Base-by-base conservation (phyloP, 768 basidiomycete species). In the Rhodosporidiobolus sp. region DNA sequence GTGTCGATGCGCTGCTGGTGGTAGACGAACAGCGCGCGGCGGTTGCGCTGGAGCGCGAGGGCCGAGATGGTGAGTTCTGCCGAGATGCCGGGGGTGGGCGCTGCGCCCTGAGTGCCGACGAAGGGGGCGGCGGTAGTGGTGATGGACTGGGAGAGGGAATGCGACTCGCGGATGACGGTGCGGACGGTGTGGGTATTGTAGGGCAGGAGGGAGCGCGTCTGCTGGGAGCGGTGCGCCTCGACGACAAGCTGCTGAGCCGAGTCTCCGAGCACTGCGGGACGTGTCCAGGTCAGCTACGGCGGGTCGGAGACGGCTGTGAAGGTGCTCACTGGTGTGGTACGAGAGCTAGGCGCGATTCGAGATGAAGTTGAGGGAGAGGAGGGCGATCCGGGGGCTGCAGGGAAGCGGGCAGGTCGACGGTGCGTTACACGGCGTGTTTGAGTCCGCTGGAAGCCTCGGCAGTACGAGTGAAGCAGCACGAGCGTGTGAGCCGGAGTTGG, bases 1-100 rank as follows among this genome's bases (percentile, higher is more conserved):
- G 88, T 87, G 79, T 92, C 89, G 50, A 92, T 82, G 66, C 95
- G 86, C 82, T 94, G 92, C 34, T 86, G 83, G 81, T 97, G 92
- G 82, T 98, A 99, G 0, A 92, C 93, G 56, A 97, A 86, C 7
- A 98, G 85, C 80, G 92, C 93, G n/a, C 96, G 89, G 81, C 95
- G 96, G 84, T 98, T 96, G 73, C 94, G 87, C 52, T 88, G 84
- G 77, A 95, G 89, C 49, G 91, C 88, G 14, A 94, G 91, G 81
- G 95, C 92, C 79, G 90, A 88, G 78, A 97, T 87, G 77, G 92
- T 86, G 72, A 94, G 83, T 28, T 88, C 67, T n/a, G 67, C 74
- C 17, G 66, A 69, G 32, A 61, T 58, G 35, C 68, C 71, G 0
- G 32, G 62, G 20, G 64, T 64, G 35, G 74, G 70, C 4, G 35